Evolutionary conservation across 2,329 filamentous ascomycete genomes (phyloP).

Genomic region (Lizonia empirigonia): DNA sequence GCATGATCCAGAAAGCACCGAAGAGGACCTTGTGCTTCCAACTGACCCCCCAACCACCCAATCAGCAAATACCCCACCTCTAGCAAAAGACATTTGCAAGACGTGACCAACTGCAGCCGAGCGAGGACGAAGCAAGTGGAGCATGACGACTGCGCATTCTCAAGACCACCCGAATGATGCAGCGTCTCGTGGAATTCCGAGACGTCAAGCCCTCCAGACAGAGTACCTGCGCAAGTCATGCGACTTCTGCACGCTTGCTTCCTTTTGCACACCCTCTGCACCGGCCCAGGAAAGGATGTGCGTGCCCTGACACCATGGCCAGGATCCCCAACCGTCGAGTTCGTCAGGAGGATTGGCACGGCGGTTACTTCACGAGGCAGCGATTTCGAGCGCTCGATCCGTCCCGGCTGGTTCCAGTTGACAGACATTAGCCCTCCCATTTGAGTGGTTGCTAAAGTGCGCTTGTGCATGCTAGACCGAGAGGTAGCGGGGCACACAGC

Average conservation of each 20-base stretch:
- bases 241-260: slow-evolving; percentile 15
- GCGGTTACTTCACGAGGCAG: slow-evolving; percentile 43
- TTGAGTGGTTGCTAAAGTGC: slow-evolving; percentile 36
- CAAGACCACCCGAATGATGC: slow-evolving; percentile 14
- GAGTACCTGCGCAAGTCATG: slow-evolving; percentile 18
- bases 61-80: slow-evolving; percentile 29
- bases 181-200: slow-evolving; percentile 22
- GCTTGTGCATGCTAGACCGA: slow-evolving; percentile 35
- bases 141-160: slow-evolving; percentile 13
- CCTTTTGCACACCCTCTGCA: slow-evolving; percentile 9
- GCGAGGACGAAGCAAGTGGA: slow-evolving; percentile 24
- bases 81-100: slow-evolving; percentile 23
- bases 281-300: slow-evolving; percentile 9
- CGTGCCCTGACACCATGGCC: slow-evolving; percentile 13
- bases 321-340: slow-evolving; percentile 17
- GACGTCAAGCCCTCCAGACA: slow-evolving; percentile 10
- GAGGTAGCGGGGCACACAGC: slow-evolving; percentile 28
- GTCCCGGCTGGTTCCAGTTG: slow-evolving; percentile 32
- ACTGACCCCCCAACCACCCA: slow-evolving; percentile 23
- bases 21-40: slow-evolving; percentile 15
- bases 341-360: slow-evolving; percentile 19
- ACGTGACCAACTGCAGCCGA: slow-evolving; percentile 33
- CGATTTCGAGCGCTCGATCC: slow-evolving; percentile 37
- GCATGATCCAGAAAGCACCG: slow-evolving; percentile 35
- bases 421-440: slow-evolving; percentile 28